These are phyloP conservation scores for Micractinium conductrix DNA, from an alignment of 139 green algal genomes.

Conservation along the genomic window DNA sequence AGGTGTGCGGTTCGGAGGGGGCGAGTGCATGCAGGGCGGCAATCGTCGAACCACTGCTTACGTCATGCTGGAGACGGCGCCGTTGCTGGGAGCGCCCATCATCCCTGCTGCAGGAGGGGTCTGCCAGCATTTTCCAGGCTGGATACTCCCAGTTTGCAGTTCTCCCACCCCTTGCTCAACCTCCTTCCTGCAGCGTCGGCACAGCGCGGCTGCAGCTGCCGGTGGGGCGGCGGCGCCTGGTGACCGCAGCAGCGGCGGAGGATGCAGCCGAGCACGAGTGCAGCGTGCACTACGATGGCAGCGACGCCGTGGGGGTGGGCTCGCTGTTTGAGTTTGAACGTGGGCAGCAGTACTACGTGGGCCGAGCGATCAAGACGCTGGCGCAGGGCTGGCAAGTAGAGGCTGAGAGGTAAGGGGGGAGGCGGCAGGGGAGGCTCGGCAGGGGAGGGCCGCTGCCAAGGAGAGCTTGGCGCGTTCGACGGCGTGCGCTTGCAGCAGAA, in stretches of 20 bases:
- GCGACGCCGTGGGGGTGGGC: not conserved
- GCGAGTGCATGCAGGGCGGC: too few relatives aligned
- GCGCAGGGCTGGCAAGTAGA: slow-evolving; percentile 26
- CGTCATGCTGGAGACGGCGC: too few relatives aligned
- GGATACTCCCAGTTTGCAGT: not conserved
- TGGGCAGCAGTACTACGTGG: slow-evolving; percentile 11
- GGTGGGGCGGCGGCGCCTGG: not conserved
- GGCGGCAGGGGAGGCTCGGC: not conserved
- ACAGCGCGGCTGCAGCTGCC: not conserved
- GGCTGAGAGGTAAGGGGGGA: not conserved
- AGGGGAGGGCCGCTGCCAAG: too few relatives aligned
- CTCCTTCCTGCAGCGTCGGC: not conserved
- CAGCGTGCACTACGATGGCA: not conserved
- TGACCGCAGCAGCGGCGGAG: not conserved
- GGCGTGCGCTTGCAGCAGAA: too few relatives aligned
- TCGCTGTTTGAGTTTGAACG: slow-evolving; percentile 33
- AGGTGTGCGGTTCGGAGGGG: not conserved
- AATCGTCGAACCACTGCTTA: too few relatives aligned
- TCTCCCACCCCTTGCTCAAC: not conserved
- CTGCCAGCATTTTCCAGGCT: not conserved
- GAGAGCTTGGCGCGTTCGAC: too few relatives aligned
- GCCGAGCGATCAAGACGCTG: slow-evolving; percentile 2
- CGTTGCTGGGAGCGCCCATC: too few relatives aligned
- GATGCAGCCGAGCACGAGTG: not conserved
- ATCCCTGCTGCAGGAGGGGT: too few relatives aligned